Base-by-base conservation (phyloP, 78 protist genomes). In the Blattamonas nauphoetae region DNA sequence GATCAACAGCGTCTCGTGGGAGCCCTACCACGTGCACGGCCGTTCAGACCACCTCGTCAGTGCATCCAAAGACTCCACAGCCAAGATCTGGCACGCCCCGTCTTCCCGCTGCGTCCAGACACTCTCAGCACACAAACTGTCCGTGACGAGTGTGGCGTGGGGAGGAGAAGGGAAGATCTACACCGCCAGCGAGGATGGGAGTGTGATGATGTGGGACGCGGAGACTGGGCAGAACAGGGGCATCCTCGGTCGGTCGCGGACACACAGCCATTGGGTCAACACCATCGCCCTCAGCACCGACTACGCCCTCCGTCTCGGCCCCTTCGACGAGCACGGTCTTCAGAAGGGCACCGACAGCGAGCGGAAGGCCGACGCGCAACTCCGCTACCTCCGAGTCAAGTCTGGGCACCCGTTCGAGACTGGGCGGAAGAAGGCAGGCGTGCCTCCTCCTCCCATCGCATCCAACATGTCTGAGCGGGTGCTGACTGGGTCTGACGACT, bases 261-360 rank as follows among this genome's bases (percentile, higher is more conserved):
- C 97, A 0, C 99, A 98, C 71, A 98, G 94, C 0, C 99, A 98
- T 89, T 97, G 99, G 99, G 99, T 98, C 64, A 98, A 98, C 85
- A 63, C 90, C 84, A 3, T 98, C 21, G 93, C 98, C 1, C 89
- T 98, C 81, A 91, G 81, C 93, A 95, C 98, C 1, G 99, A 96
- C 88, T 93, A 88, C 34, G 96, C 89, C 81, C 42, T 95, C 6
- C 36, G 98, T 6, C 88, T 93, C 0, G 98, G 98, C 0, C 91
- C 95, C 38, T 95, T 86, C 82, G 96, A 94, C 63, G 94, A 97
- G n/a, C 63, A 5, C 45, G 45, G 0, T 0, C 45, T 3, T 0
- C 43, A 64, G n/a, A 45, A 42, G 0, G 45, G 1, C 29, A 63
- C 77, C 4, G 0, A 0, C 45, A 45, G 44, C 77, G 85, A 1